Base-by-base conservation (phyloP, 176 grass and related monocot genomes). In the Eragrostis nindensis region DNA sequence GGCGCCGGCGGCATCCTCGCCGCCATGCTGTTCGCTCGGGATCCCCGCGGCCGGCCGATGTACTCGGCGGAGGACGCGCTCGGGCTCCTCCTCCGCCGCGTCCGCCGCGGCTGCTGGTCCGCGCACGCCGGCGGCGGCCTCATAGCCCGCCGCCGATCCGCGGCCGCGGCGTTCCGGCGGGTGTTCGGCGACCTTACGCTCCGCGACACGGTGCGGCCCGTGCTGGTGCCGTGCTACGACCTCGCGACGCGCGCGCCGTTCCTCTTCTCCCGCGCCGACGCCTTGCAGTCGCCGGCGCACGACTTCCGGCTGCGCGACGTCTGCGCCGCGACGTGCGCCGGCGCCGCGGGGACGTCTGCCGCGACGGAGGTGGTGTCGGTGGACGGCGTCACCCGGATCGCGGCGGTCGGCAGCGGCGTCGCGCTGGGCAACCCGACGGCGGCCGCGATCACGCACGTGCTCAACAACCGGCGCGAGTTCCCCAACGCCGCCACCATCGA, bases 401-500 rank as follows among this genome's bases (percentile, higher is more conserved):
- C 69, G 7, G 92, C 92, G 17, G 64, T 94, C 4, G 92, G 90
- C 18, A 83, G 87, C 54, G 92, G 87, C 9, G 84, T 84, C 7
- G 83, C 85, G 43, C 86, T 94, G 45, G 86, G 90, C 7, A 97
- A 97, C 88, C 95, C 95, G 40, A 86, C 94, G 64, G 94, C 90
- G 0, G 94, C 92, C 5, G 92, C 95, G 21, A 97, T 97, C 85
- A 97, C 92, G 11, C 95, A 97, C 86, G 95, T 97, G 17, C 86
- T 97, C 80, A 97, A 97, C 86, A 97, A 97, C 87, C 90, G 86
- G 79, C 88, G 85, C 62, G 95, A 97, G 80, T 97, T 94, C 67
- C 95, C 95, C 1, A 80, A 66, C 7, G 90, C 90, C 0, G 66
- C 46, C 0, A 42, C 73, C 22, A 53, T 94, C 14, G 80, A 89